Base-by-base conservation (phyloP, 2,329 filamentous ascomycete genomes). In the Nannizziopsis arthrosporioides region DNA sequence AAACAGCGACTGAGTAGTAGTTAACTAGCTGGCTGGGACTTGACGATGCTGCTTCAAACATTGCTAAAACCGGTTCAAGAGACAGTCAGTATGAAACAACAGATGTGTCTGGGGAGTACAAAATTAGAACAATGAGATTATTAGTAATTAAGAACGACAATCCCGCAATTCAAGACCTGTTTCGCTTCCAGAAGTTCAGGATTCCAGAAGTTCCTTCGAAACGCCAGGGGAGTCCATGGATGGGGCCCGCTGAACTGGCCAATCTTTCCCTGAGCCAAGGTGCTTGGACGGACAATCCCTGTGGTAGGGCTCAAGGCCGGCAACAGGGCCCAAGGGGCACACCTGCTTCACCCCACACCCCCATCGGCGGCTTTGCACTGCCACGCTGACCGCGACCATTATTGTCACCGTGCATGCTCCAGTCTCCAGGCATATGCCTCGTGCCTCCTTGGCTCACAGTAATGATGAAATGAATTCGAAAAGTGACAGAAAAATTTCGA, bases 161-260 rank as follows among this genome's bases (percentile, higher is more conserved):
- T 17, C 15, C 35, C 15, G 35, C 35, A n/a, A n/a, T n/a, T 37
- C 35, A n/a, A n/a, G 12, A n/a, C 15, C 35, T 37, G 35, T n/a
- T 37, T n/a, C 12, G 12, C 15, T 37, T 37, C 35, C 12, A 9
- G 15, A 37, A n/a, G 35, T 17, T 17, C 35, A 37, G 35, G 12
- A 30, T 48, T 48, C 45, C 39, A 42, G 45, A 48, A 48, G 22
- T 35, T 42, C 45, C 30, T 48, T 31, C 31, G 38, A 48, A 48
- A 48, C 39, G 19, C 30, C 38, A 47, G 44, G 44, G 37, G 7
- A 27, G 35, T 27, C 22, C 22, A 27, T 27, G 22, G 22, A 27
- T 27, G 22, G 9, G 32, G 9, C 32, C 32, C 32, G n/a, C 32
- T 35, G 32, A 27, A 7, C 22, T 27, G 22, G 22, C 22, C 22